phyloP scores from a whole-genome alignment of 75 land plant genomes.

The Sequoia sempervirens region DNA sequence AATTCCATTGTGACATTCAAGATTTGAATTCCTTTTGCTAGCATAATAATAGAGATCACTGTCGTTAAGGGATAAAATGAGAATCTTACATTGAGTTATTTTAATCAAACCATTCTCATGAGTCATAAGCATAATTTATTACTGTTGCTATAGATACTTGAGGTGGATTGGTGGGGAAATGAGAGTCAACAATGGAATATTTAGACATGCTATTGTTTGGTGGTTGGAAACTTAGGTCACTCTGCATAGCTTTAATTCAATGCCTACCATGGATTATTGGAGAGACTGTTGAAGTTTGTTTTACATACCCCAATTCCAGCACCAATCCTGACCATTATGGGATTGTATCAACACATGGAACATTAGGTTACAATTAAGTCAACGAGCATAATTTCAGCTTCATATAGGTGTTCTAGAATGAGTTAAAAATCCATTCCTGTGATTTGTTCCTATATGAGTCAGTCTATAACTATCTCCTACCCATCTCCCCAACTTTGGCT shows the following conservation, averaged over 20 bases:
- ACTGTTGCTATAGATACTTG: background rate
- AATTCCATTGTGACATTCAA: background rate
- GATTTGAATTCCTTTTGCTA: background rate
- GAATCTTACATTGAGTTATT: background rate
- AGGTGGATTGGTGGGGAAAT: background rate
- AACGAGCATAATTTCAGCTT: background rate
- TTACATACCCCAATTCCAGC: background rate
- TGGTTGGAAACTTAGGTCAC: background rate
- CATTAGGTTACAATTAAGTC: background rate
- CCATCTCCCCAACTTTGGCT: background rate
- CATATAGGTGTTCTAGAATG: background rate
- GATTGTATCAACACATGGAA: background rate
- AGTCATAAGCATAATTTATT: background rate
- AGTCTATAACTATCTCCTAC: background rate
- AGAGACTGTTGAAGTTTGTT: no score
- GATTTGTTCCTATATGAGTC: background rate
- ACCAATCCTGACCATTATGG: no score
- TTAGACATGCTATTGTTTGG: background rate
- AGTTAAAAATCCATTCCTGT: background rate
- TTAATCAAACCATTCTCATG: background rate
- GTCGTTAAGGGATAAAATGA: background rate
- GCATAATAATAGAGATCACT: background rate
- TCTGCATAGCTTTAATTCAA: background rate
- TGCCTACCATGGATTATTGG: no score
- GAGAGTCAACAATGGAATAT: background rate